Evolutionary conservation across 768 basidiomycete genomes (phyloP).

Genomic region (Daedaleopsis sinensis): DNA sequence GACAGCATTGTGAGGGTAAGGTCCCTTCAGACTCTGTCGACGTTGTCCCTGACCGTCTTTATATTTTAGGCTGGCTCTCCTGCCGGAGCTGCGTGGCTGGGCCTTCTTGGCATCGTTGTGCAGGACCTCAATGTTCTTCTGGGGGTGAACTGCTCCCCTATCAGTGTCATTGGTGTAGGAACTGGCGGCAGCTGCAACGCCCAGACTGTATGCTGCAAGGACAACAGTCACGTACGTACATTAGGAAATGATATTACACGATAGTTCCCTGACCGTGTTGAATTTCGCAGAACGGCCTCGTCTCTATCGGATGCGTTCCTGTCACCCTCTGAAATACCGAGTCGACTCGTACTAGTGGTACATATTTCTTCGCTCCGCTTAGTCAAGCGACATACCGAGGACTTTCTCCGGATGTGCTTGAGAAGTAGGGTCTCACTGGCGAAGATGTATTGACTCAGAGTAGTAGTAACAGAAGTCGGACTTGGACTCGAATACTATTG

Average conservation of each 20-base stretch:
- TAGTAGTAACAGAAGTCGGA: too few species aligned
- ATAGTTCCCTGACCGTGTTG: background rate
- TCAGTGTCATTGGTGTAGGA: slow-evolving; percentile 15
- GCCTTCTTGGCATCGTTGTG: slow-evolving; percentile 12
- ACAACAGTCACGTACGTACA: slow-evolving; percentile 14
- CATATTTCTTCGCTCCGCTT: too few species aligned
- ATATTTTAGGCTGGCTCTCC: background rate
- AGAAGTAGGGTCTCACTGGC: too few species aligned
- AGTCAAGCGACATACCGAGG: too few species aligned
- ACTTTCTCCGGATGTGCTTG: too few species aligned
- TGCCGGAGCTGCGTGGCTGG: slow-evolving; percentile 2
- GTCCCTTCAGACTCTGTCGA: background rate
- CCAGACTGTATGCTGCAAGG: slow-evolving; percentile 13
- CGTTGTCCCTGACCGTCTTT: too few species aligned
- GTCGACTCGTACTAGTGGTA: background rate
- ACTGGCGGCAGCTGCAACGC: slow-evolving; percentile 5
- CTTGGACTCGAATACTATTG: too few species aligned
- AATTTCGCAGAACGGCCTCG: background rate
- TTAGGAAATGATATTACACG: background rate
- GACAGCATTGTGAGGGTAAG: background rate
- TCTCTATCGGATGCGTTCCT: slow-evolving; percentile 13
- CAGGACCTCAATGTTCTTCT: slow-evolving; percentile 7
- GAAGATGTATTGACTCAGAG: too few species aligned
- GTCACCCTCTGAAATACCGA: slow-evolving; percentile 7
- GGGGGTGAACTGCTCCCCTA: slow-evolving; percentile 11